Conservation (phyloP, 1,284 basidiomycete species). For the Phenoliferia sp. region DNA sequence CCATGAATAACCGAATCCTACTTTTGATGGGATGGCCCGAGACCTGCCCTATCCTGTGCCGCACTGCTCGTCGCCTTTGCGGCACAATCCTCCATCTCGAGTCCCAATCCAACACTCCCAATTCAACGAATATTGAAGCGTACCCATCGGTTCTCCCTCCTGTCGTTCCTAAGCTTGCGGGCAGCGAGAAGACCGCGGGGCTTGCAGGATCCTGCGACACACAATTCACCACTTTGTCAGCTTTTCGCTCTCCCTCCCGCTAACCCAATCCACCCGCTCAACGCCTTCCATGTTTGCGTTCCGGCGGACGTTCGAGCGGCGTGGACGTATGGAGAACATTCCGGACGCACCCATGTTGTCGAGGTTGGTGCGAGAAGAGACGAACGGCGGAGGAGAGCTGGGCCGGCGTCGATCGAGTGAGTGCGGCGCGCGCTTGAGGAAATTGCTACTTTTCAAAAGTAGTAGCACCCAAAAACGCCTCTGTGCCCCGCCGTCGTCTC, state of each 20-base stretch:
- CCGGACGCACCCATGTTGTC: no score
- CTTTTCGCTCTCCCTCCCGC: background rate
- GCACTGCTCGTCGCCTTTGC: background rate
- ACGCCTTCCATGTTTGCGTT: no score
- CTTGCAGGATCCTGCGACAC: conserved; percentile 6
- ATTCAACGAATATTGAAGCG: background rate
- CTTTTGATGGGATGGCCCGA: background rate
- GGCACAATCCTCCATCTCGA: background rate
- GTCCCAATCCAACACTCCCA: background rate
- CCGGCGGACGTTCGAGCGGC: no score
- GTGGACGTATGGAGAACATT: no score
- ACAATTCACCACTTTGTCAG: background rate
- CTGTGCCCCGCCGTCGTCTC: no score
- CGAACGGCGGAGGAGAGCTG: no score
- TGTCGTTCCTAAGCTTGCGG: conserved; percentile 92
- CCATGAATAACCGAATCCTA: background rate
- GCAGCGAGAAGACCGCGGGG: conserved; percentile 73
- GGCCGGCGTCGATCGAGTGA: no score
- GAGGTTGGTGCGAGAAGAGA: no score
- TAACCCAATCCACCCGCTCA: no score
- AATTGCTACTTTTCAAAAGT: no score
- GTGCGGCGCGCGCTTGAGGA: no score
- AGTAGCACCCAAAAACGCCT: no score
- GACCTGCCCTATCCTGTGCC: background rate
- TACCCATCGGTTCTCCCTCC: conserved; percentile 96